Base-by-base conservation (phyloP, 305 asterid genomes). In the Euphrasia arctica region DNA sequence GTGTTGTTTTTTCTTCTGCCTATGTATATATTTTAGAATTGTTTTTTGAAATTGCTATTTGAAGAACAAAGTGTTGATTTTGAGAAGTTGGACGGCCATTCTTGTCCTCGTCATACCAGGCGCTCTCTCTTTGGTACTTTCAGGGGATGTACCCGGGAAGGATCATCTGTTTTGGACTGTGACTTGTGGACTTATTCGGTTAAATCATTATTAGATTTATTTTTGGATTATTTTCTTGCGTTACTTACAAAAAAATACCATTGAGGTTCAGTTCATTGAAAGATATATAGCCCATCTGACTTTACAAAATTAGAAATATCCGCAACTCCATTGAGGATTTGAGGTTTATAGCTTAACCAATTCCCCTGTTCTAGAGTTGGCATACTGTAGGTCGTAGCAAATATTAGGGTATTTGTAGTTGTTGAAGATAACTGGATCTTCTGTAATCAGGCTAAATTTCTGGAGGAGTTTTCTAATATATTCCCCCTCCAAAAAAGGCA, bases 51-150 rank as follows among this genome's bases (percentile, higher is more conserved):
- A 2, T 12, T 25, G 32, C 27, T 11, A 29, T 72, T 47, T 11
- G 9, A 5, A 28, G 55, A 50, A 50, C 55, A 50, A 50, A 18
- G 55, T 50, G 55, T 50, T 50, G 55, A 50, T 50, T 48, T 50
- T 50, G 22, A 50, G 55, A 50, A 13, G 55, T 14, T 50, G 55
- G 55, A 50, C 27, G 9, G 18, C 55, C 55, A 6, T 50, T 18
- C 27, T 50, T 50, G 55, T 50, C 27, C 55, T 13, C 55, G 6
- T 50, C 25, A 50, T 50, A 50, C 55, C 55, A 50, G 55, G 15
- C 9, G 55, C 15, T 13, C 6, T 14, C 55, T 14, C 18, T 50
- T 55, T 34, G 47, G 50, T 11, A 45, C 50, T 45, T 45, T 45
- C 50, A 45, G 50, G 50, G 50, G 50, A 45, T 2, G 50, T 10